Conservation (phyloP, 2,329 filamentous ascomycete species). For the Calonectria fujianensis region DNA sequence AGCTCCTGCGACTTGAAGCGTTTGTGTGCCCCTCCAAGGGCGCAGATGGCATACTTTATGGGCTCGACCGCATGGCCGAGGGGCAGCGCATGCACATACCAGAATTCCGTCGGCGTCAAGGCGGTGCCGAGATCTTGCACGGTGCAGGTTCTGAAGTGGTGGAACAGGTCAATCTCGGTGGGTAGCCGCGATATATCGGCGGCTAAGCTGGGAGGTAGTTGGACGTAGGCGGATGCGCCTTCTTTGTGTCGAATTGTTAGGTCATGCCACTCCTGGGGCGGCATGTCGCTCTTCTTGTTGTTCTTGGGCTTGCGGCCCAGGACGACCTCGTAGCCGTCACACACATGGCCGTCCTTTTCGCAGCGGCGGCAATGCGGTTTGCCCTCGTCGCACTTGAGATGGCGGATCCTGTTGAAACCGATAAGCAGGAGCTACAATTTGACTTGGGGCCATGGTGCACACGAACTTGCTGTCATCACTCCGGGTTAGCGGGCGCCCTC, state of each 20-base stretch:
- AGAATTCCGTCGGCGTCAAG: slow-evolving; percentile 37
- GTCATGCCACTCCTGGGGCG: not conserved
- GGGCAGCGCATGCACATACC: slow-evolving; percentile 36
- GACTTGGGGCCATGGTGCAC: slow-evolving; percentile 1
- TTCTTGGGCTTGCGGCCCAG: slow-evolving; percentile 28
- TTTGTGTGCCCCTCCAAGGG: slow-evolving; percentile 36
- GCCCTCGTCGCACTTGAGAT: slow-evolving; percentile 41
- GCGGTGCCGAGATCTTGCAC: slow-evolving; percentile 38
- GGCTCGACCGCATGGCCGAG: slow-evolving; percentile 35
- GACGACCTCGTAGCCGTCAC: slow-evolving; percentile 37
- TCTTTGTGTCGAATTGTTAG: slow-evolving; percentile 30
- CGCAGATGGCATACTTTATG: slow-evolving; percentile 36
- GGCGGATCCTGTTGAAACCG: slow-evolving; percentile 31
- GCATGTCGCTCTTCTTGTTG: slow-evolving; percentile 16
- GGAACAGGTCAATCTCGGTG: slow-evolving; percentile 39
- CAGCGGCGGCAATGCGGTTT: slow-evolving; percentile 37
- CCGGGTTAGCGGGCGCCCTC: slow-evolving; percentile 23
- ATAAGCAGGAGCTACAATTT: slow-evolving; percentile 7
- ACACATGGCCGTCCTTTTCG: slow-evolving; percentile 38
- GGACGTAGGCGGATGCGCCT: too few species aligned
- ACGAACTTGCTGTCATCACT: slow-evolving; percentile 37
- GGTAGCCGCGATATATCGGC: slow-evolving; percentile 25
- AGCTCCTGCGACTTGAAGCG: slow-evolving; percentile 40
- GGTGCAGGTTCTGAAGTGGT: slow-evolving; percentile 41
- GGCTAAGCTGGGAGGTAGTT: not conserved